Conservation (phyloP, 495 filamentous ascomycete genomes). For the Symbiotaphrina buchneri region DNA sequence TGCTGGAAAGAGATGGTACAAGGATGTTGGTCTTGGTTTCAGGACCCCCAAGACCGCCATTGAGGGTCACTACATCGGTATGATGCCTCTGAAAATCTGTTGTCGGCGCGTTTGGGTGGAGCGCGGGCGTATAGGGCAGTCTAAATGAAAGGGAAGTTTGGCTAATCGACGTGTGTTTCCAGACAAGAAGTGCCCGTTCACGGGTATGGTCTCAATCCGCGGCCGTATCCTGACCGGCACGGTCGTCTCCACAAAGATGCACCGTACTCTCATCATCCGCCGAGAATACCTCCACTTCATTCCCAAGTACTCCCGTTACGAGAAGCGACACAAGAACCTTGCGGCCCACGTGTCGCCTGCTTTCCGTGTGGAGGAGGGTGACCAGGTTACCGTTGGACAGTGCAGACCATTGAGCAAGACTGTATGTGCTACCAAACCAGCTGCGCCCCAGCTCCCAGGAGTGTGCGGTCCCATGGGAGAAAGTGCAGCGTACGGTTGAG, state of each 20-base stretch:
- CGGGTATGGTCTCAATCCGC: constrained; percentile 91
- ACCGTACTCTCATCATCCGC: constrained; percentile 96
- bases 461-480: background rate
- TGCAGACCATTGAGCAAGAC: constrained; percentile 98
- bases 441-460: too few relatives aligned
- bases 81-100: too few relatives aligned
- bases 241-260: constrained; percentile 99
- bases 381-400: constrained; percentile 97
- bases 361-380: constrained; percentile 99
- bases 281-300: constrained; percentile 99
- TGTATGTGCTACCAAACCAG: constrained; percentile 29
- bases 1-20: constrained; percentile 94
- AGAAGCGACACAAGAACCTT: constrained; percentile 99
- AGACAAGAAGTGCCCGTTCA: constrained; percentile 99
- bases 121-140: background rate
- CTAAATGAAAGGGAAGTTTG: background rate
- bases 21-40: constrained; percentile 98
- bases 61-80: constrained; percentile 98
- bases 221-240: constrained; percentile 98
- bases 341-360: constrained; percentile 95
- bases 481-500: background rate
- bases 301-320: constrained; percentile 97
- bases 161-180: constrained; percentile 12
- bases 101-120: background rate
- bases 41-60: constrained; percentile 93